Base-by-base conservation (phyloP, 176 grass and related monocot species). In the Musa acuminata region DNA sequence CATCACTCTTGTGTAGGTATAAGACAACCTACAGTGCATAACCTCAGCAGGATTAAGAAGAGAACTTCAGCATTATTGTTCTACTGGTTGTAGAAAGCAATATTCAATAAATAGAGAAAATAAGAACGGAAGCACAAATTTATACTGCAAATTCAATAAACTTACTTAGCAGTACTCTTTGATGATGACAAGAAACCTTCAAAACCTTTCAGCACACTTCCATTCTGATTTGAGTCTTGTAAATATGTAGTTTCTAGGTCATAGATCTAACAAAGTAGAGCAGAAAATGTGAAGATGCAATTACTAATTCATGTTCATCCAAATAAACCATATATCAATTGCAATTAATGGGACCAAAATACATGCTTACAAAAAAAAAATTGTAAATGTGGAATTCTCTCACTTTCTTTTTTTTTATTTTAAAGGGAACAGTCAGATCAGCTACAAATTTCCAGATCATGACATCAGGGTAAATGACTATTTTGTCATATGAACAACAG, bases 241-340 rank as follows among this genome's bases (percentile, higher is more conserved):
- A 99, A 86, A 67, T 99, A 99, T 43, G 82, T 85, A 10, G 95
- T 99, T 83, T 99, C 95, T 85, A 99, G 89, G 82, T 99, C 95
- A 85, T 99, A 99, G 67, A 99, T 91, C 95, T 99, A 80, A 20
- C 48, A 48, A 55, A 8, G 75, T 58, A 59, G 5, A 71, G 13
- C 52, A n/a, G 51, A 65, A 72, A 19, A 52, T 13, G 72, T 62
- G 14, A 75, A 64, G 14, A 19, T 19, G 22, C 43, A 80, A 8
- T 80, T 13, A 23, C 13, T 2, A 27, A 71, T 13, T 5, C 57
- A 60, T 20, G n/a, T n/a, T 60, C 57, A 60, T 60, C 50, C 17
- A 10, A 51, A n/a, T 50, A 70, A 50, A 17, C 17, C 17, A 58
- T 58, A 14, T 58, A 14, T 14, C 11, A 58, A 43, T 58, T 17